Conservation (phyloP, 31 red algal species). For the Asparagopsis taxiformis region DNA sequence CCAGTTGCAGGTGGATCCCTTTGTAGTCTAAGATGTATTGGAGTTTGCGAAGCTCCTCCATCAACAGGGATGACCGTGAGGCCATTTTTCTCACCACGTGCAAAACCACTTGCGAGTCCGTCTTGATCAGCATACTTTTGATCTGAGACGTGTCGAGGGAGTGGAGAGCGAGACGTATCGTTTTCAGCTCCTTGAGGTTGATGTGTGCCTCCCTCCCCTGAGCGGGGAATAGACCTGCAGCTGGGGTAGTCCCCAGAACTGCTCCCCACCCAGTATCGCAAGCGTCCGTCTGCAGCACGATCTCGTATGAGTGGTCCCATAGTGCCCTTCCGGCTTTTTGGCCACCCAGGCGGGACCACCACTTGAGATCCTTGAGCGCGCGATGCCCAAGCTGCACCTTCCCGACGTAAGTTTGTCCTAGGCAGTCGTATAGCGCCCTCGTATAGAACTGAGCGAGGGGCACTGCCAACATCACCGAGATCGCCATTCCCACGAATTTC, state of each 20-base stretch:
- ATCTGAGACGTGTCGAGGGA: not conserved
- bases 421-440: not conserved
- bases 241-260: not conserved
- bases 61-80: not conserved
- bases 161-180: not conserved
- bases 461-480: not conserved
- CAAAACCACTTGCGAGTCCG: not conserved
- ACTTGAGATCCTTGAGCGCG: not conserved
- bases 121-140: not conserved
- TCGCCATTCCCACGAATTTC: not conserved
- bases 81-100: not conserved
- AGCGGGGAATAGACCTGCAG: not conserved
- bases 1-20: not conserved
- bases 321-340: not conserved
- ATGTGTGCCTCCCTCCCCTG: not conserved
- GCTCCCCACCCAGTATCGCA: not conserved
- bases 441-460: not conserved
- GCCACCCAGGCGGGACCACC: not conserved
- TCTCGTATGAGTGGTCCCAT: not conserved
- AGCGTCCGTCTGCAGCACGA: not conserved
- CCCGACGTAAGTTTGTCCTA: not conserved
- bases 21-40: not conserved
- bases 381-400: not conserved
- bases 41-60: not conserved
- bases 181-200: not conserved